Percentiles rank a stretch among this genome's conserved stretches.
Conservation (phyloP, 352 stramenopile genomes). For the Globisporangium megalacanthum region DNA sequence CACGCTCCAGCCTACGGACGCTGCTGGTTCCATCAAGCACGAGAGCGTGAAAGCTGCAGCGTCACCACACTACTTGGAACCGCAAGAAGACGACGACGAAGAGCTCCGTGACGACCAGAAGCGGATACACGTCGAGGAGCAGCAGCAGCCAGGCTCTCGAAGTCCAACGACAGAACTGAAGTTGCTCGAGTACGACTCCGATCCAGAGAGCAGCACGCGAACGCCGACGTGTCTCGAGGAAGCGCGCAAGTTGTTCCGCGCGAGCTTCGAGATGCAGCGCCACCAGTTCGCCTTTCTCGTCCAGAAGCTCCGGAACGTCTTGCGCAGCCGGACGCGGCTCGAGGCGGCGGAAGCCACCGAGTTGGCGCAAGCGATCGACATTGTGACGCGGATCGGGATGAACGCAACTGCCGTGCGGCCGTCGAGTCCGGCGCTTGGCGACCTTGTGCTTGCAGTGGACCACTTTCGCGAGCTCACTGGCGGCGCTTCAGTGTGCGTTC, state of each 20-base stretch:
- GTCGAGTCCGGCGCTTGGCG: slow-evolving; percentile 16
- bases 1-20: not conserved
- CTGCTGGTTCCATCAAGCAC: not conserved
- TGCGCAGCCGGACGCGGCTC: slow-evolving; percentile 14
- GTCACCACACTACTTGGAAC: not conserved
- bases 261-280: slow-evolving; percentile 8
- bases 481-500: too few species aligned
- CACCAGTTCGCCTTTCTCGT: slow-evolving; percentile 19
- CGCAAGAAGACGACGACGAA: too few species aligned
- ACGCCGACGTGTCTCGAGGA: slow-evolving; percentile 16
- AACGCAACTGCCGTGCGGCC: slow-evolving; percentile 3
- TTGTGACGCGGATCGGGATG: slow-evolving; percentile 14
- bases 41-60: not conserved
- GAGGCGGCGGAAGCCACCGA: slow-evolving; percentile 15
- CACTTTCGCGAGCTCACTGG: slow-evolving; percentile 16
- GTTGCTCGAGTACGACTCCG: slow-evolving; percentile 18
- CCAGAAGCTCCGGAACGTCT: slow-evolving; percentile 19
- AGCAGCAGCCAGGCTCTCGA: not conserved
- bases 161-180: slow-evolving; percentile 14
- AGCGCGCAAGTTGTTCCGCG: slow-evolving; percentile 12
- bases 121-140: not conserved
- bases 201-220: slow-evolving; percentile 3
- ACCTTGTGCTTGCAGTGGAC: slow-evolving; percentile 18
- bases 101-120: not conserved
- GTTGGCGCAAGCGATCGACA: slow-evolving; percentile 14